Percentiles rank a stretch among this genome's conserved stretches.
phyloP scores from a whole-genome alignment of 495 filamentous ascomycete species.

The Podospora tetraspora region DNA sequence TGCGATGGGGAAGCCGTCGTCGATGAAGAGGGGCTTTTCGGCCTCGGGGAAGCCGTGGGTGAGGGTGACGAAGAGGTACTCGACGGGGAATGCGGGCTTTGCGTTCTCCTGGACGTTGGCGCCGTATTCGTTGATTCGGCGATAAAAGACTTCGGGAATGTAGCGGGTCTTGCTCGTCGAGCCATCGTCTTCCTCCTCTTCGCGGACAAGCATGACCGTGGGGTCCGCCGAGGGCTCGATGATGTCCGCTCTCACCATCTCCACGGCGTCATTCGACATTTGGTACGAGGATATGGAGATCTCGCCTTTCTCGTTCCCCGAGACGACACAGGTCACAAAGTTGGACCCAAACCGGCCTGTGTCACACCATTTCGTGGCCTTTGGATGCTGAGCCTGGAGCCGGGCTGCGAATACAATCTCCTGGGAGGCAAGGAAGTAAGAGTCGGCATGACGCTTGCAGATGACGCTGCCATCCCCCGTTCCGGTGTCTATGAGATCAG shows the following conservation, averaged over 20 bases:
- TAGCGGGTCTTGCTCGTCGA: constrained; percentile 70
- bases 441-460: constrained; percentile 95
- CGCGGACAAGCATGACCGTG: constrained; percentile 86
- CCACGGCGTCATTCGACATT: constrained; percentile 87
- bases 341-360: constrained; percentile 91
- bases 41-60: constrained; percentile 92
- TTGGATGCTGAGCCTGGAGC: constrained; percentile 80
- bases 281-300: constrained; percentile 91
- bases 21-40: constrained; percentile 65
- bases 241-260: constrained; percentile 95
- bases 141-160: constrained; percentile 96
- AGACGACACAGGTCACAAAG: constrained; percentile 93
- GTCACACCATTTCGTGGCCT: constrained; percentile 94
- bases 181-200: constrained; percentile 79
- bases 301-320: constrained; percentile 81
- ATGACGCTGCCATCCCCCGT: constrained; percentile 74
- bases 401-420: constrained; percentile 87
- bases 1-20: constrained; percentile 74
- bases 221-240: constrained; percentile 93
- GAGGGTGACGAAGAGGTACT: constrained; percentile 91
- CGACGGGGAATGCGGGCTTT: constrained; percentile 91
- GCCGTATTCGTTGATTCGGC: constrained; percentile 92
- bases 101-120: constrained; percentile 95
- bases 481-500: constrained; percentile 82
- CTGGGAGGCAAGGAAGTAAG: constrained; percentile 87